phyloP scores from a whole-genome alignment of 139 green algal species.

The Dunaliella sp. region DNA sequence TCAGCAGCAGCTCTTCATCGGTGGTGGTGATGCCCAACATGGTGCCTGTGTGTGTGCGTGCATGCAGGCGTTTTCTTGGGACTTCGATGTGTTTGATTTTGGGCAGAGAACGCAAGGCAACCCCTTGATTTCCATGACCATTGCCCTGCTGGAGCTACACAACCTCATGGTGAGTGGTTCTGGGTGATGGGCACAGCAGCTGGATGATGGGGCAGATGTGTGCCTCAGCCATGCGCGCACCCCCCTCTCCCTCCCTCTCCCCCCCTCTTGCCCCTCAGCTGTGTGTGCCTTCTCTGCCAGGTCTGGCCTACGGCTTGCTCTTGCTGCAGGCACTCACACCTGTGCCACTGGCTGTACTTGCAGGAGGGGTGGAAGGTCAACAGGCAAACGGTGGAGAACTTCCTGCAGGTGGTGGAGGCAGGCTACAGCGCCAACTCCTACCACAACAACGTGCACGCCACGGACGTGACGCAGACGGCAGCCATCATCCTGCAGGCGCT shows the following conservation, averaged over 20 bases:
- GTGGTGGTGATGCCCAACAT: no score
- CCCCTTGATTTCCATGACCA: conserved; percentile 46
- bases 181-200: background rate
- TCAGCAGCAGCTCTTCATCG: no score
- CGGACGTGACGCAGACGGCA: conserved; percentile 66
- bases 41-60: background rate
- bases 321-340: background rate
- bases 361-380: conserved; percentile 62
- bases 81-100: conserved; percentile 59
- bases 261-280: no score
- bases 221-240: background rate
- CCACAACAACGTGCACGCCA: conserved; percentile 67
- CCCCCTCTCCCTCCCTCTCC: no score
- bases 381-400: conserved; percentile 44
- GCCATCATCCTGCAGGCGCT: conserved; percentile 48
- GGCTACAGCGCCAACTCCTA: conserved; percentile 59
- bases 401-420: conserved; percentile 41
- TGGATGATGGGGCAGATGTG: background rate
- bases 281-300: background rate
- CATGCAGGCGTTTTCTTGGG: conserved; percentile 52
- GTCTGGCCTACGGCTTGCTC: background rate
- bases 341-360: background rate
- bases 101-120: conserved; percentile 14
- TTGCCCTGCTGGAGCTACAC: conserved; percentile 50
- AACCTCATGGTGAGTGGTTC: conserved; percentile 44